Evolutionary conservation across 768 basidiomycete genomes (phyloP).

Genomic region (Cyathus striatus): DNA sequence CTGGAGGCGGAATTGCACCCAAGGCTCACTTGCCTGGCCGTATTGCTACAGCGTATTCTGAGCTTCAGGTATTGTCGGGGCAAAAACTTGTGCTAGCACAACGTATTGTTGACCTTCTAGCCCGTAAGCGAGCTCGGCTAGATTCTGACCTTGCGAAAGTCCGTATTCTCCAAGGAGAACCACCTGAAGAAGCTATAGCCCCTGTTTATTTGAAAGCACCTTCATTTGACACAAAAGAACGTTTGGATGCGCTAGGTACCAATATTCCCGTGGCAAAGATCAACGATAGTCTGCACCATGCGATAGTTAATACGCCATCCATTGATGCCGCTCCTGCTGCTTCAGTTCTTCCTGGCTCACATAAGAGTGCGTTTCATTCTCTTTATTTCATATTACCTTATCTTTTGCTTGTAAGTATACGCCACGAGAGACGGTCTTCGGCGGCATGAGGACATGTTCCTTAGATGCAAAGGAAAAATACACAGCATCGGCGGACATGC

Average conservation of each 20-base stretch:
- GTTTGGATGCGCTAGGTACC: constrained; percentile 7
- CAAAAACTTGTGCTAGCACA: constrained; percentile 35
- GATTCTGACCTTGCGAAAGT: constrained; percentile 36
- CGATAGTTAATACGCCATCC: constrained; percentile 8
- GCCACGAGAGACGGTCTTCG: background rate
- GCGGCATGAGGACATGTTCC: background rate
- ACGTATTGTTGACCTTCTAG: constrained; percentile 35
- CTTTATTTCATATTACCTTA: background rate
- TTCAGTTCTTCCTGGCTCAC: constrained; percentile 16
- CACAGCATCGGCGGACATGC: no score
- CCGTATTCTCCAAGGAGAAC: constrained; percentile 32
- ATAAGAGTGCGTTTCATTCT: constrained; percentile 22
- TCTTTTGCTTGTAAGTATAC: background rate
- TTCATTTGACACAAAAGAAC: constrained; percentile 9
- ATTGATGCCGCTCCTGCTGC: constrained; percentile 7
- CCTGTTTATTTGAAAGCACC: constrained; percentile 10
- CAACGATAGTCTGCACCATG: constrained; percentile 27
- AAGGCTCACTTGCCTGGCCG: constrained; percentile 24
- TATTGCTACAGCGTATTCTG: constrained; percentile 27
- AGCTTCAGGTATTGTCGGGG: constrained; percentile 28
- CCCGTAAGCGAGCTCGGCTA: constrained; percentile 33
- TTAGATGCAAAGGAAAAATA: no score
- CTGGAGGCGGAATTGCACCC: constrained; percentile 14
- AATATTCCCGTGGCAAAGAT: constrained; percentile 23
- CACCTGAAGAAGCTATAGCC: constrained; percentile 17